These are phyloP conservation scores for Pichia occidentalis DNA, from an alignment of 805 yeast species.

Conservation along the genomic window DNA sequence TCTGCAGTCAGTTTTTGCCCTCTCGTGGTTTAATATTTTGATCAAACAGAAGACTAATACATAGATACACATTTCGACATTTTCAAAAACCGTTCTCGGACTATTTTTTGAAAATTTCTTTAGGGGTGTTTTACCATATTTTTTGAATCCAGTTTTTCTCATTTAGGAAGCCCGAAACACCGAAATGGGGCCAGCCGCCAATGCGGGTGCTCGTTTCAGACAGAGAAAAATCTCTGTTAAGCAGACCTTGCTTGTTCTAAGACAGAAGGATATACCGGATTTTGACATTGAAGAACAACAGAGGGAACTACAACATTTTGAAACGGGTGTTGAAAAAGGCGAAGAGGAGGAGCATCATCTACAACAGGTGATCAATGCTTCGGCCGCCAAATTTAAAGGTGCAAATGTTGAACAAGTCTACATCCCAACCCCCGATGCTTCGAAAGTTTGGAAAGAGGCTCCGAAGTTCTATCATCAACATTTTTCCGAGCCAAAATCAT, in stretches of 20 bases:
- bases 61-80: background rate
- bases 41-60: background rate
- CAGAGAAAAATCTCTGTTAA: conserved; percentile 93
- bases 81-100: background rate
- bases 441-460: conserved; percentile 74
- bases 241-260: conserved; percentile 71
- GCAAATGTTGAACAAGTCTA: conserved; percentile 51
- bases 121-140: background rate
- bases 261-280: conserved; percentile 75
- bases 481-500: conserved; percentile 68
- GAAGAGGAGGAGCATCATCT: conserved; percentile 97
- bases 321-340: conserved; percentile 96
- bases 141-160: no score
- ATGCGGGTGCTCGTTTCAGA: conserved; percentile 70
- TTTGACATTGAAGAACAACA: conserved; percentile 72
- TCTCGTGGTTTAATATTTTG: no score
- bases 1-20: no score
- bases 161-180: background rate
- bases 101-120: background rate
- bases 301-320: conserved; percentile 82
- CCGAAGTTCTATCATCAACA: conserved; percentile 58
- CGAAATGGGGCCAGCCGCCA: conserved; percentile 30
- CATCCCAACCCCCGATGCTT: conserved; percentile 97
- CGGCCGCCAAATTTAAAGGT: conserved; percentile 57
- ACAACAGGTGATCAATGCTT: conserved; percentile 82